These are phyloP conservation scores for Boechera divaricarpa DNA, from an alignment of 345 rosid species.

Conservation along the genomic window DNA sequence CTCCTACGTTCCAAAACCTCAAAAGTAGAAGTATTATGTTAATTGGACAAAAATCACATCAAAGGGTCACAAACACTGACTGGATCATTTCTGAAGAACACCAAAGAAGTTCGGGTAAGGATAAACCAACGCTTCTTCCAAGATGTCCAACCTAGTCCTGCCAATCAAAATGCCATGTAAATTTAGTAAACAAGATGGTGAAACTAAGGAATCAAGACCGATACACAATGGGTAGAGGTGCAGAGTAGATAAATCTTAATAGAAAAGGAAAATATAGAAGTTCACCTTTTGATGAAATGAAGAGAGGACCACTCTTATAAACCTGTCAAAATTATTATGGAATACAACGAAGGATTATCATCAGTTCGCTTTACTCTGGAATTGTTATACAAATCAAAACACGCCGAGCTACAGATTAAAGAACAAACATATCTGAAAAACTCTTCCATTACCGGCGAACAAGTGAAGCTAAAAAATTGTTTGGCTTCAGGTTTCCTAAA, in stretches of 20 bases:
- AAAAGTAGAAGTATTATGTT: neutral
- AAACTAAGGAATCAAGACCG: slow-evolving; percentile 17
- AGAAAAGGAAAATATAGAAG: neutral
- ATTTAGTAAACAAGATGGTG: slow-evolving; percentile 4
- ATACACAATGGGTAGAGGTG: slow-evolving; percentile 1
- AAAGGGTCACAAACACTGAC: slow-evolving; percentile 57
- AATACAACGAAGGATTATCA: slow-evolving; percentile 13
- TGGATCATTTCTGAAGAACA: slow-evolving; percentile 94
- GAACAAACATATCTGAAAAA: slow-evolving; percentile 14
- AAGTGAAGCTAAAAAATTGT: neutral
- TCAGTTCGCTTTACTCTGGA: neutral
- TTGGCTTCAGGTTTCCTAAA: slow-evolving; percentile 6
- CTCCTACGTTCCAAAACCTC: neutral
- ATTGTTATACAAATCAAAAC: neutral
- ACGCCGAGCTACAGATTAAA: slow-evolving; percentile 5
- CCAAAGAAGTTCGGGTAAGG: slow-evolving; percentile 92
- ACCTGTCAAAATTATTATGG: slow-evolving; percentile 59
- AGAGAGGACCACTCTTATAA: slow-evolving; percentile 94
- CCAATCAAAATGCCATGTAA: slow-evolving; percentile 24
- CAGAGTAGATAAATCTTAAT: neutral
- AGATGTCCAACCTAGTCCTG: slow-evolving; percentile 98
- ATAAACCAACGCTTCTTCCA: slow-evolving; percentile 99
- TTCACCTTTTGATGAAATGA: slow-evolving; percentile 95
- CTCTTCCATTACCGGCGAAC: neutral
- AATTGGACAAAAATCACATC: neutral